Evolutionary conservation across 2,329 filamentous ascomycete genomes (phyloP).

Genomic region (Tolypocladium pustulatum): DNA sequence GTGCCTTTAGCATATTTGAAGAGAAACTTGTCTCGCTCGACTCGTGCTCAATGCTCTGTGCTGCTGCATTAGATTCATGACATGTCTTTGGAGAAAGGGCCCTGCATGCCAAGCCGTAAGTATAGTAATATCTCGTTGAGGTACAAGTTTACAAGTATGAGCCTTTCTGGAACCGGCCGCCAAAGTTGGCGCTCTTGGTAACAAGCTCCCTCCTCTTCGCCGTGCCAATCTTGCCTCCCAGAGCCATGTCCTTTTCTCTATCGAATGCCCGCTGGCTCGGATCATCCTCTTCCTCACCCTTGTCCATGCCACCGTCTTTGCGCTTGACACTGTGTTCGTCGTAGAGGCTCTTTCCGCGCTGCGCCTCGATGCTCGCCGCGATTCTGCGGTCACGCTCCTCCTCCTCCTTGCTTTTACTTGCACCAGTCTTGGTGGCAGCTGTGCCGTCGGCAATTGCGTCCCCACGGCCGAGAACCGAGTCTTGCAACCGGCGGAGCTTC

Average conservation of each 20-base stretch:
- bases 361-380: conserved; percentile 38
- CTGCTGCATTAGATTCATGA: background rate
- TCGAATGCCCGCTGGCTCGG: conserved; percentile 85
- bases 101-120: background rate
- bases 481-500: conserved; percentile 68
- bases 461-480: conserved; percentile 69
- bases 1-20: background rate
- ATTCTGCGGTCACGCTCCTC: conserved; percentile 41
- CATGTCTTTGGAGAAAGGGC: no score
- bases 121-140: background rate
- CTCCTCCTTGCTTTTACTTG: conserved; percentile 42
- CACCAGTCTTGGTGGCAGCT: conserved; percentile 19
- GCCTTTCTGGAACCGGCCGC: conserved; percentile 72
- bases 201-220: conserved; percentile 70
- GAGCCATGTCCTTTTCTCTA: conserved; percentile 84
- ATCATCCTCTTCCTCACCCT: conserved; percentile 65
- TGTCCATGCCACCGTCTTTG: conserved; percentile 19
- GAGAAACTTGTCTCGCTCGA: background rate
- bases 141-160: conserved; percentile 37
- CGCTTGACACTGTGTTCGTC: conserved; percentile 39
- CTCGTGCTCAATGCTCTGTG: background rate
- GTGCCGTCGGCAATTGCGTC: conserved; percentile 28
- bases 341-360: conserved; percentile 47
- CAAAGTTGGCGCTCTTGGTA: conserved; percentile 70
- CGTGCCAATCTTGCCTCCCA: conserved; percentile 60